Evolutionary conservation across 495 filamentous ascomycete genomes (phyloP), one percentile per base, ranked within the genome.

Genomic region (Hyphodiscus hymeniophilus): DNA sequence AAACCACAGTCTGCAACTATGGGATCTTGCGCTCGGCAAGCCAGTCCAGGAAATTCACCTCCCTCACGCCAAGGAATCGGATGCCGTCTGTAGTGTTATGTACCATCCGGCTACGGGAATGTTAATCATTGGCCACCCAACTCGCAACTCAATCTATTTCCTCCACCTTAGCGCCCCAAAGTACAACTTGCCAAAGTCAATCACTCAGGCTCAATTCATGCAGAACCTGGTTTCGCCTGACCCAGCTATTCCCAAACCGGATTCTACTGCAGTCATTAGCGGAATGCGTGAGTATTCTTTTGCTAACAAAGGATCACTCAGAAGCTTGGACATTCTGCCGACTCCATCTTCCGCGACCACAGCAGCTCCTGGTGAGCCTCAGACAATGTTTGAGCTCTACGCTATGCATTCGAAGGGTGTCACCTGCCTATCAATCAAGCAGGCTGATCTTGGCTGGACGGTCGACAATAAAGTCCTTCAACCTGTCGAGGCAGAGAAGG

Each of bases 1-100:
- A 64, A 99, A 99, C 64, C 94, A 99, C 68, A 92, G 89, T 40
- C 81, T 99, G 50, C 94, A 99, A 70, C 76, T 99, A 47, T 99
- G 94, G 94, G 94, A 99, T 76, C 85, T 99, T 64, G 87, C 85
- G 47, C 80, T 99, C 4, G 81, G 81, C 46, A 95, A 94, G 69
- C 84, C 90, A 23, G 92, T 99, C 40, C 89, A 97, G 64, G 94
- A 99, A 69, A 77, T 97, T 58, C 89, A 91, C 64, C 82, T 99
- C 49, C 94, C 94, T 5, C 94, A 99, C 60, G 84, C 85, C 67
- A 94, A 91, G 55, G 94, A 99, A 65, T 90, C 87, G 10, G 94
- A 99, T 68, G 87, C 89, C 16, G 88, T 95, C 47, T 97, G 94
- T 69, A 97, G 90, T 57, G 82, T 99, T 55, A 80, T 86, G 52